Base-by-base conservation (phyloP, 108 stramenopile species). In the Aurantiochytrium sp. region DNA sequence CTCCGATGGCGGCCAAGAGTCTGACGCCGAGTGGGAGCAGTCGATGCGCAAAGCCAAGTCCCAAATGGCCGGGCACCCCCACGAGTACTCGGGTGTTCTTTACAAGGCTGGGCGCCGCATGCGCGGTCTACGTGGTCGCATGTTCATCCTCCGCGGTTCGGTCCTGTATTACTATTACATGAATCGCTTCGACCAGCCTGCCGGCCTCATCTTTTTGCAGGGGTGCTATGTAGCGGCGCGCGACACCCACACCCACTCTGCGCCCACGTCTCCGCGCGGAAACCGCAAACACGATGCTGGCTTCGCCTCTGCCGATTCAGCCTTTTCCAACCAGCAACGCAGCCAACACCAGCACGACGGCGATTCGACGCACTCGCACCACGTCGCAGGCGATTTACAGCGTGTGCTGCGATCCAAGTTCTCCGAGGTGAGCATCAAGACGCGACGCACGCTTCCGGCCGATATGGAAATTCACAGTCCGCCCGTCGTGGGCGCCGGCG, bases 151-250 rank as follows among this genome's bases (percentile, higher is more conserved):
- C 4, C 72, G 91, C 47, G 92, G 92, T 5, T 91, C 92, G 59
- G 91, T 91, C 60, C 88, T 93, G 90, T 83, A 83, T 45, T 93
- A 93, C 91, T 93, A 93, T 90, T 93, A 93, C 90, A 88, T 72
- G 72, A 47, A 83, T 45, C 19, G 28, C n/a, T 90, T 90, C 90
- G 64, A 92, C 72, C 88, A 88, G 44, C 91, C 92, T 0, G 88
- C 91, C 25, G 92, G 92, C 44, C 90, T 93, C 45, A 88, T 93
- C 28, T 93, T 93, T 88, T 55, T 93, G 53, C 91, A 92, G 23
- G 93, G 93, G 0, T 92, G 91, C 23, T 91, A 91, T 29, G 91
- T 92, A 19, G 93, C 92, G 49, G 57, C 90, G 10, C 60, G 91
- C 42, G 19, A 72, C 51, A 28, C 49, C 10, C 25, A 69, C 42